Evolutionary conservation across 805 yeast species (phyloP), one percentile per base, ranked within the genome.

Genomic region (Starmerella tilneyi): DNA sequence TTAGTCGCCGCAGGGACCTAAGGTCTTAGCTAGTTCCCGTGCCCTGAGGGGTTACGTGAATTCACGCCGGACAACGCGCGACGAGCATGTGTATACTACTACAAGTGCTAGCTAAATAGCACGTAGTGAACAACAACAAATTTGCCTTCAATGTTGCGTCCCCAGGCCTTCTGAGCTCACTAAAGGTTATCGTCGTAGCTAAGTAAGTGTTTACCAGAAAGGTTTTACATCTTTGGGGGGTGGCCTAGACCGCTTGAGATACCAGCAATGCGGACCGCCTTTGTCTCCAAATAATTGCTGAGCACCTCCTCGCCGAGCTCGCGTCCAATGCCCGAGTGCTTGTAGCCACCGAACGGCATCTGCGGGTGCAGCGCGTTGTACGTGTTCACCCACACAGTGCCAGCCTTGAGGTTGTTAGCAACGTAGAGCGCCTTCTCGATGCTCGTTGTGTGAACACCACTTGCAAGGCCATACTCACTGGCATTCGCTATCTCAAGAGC

Each of bases 291-390:
- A 66, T 82, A 83, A 60, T 73, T 70, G 47, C 72, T 67, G 44
- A 84, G 70, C 32, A 84, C 92, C 55, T 76, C 78, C 58, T 76
- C 78, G 37, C 92, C 89, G 51, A 83, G 67, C 65, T 83, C 94
- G 55, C 89, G 74, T 49, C 94, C 94, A 49, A 80, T 71, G 53
- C 94, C 94, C 54, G 83, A 75, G 68, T 73, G 67, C 63, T 81
- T 81, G 62, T 76, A 80, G 32, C 94, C 94, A 37, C 94, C 94
- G 62, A 83, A 83, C 16, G 89, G 89, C 44, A 81, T 75, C 53
- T 72, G 71, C 52, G 70, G 63, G 56, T 76, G 78, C 56, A 77
- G 75, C 54, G 76, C 81, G 56, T 80, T 79, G 43, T 79, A 76
- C 12, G 79, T 71, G 63, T 81, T 81, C 56, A 81, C 66, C 75